Percentiles rank a stretch among this genome's conserved stretches.
Evolutionary conservation across 176 grass and related monocot genomes (phyloP).

Genomic region (Dactylis glomerata): DNA sequence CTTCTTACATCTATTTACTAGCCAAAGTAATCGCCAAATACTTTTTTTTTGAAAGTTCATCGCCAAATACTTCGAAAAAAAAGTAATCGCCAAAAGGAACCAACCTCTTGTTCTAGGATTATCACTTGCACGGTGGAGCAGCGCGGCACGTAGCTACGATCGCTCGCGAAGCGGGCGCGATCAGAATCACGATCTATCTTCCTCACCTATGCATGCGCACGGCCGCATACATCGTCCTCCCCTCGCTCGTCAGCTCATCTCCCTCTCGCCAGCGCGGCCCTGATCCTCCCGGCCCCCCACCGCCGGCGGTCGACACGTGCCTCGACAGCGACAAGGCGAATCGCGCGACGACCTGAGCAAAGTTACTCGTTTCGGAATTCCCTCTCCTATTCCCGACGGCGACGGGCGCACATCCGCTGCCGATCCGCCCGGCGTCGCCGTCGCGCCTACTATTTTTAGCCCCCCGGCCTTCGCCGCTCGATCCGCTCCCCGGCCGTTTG

Average conservation of each 20-base stretch:
- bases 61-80: no score
- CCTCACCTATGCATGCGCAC: not conserved
- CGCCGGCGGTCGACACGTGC: constrained; percentile 36
- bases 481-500: not conserved
- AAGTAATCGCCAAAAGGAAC: not conserved
- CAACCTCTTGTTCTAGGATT: not conserved
- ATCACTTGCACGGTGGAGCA: not conserved
- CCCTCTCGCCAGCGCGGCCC: not conserved
- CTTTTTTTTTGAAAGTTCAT: no score
- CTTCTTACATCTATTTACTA: constrained; percentile 4
- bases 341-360: constrained; percentile 16
- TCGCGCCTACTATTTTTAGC: constrained; percentile 23
- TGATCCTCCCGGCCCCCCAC: not conserved
- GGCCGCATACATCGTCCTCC: not conserved
- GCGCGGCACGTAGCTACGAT: not conserved
- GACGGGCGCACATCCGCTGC: not conserved
- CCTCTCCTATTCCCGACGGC: constrained; percentile 15
- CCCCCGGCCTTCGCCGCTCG: not conserved
- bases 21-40: no score
- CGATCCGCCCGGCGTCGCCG: not conserved
- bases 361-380: constrained; percentile 37
- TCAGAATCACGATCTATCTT: not conserved
- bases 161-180: not conserved
- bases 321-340: constrained; percentile 31
- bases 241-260: not conserved